Percentiles rank a stretch among this genome's conserved stretches.
Evolutionary conservation across 1,284 basidiomycete genomes (phyloP).

Genomic region (Sphaerobolus stellatus): DNA sequence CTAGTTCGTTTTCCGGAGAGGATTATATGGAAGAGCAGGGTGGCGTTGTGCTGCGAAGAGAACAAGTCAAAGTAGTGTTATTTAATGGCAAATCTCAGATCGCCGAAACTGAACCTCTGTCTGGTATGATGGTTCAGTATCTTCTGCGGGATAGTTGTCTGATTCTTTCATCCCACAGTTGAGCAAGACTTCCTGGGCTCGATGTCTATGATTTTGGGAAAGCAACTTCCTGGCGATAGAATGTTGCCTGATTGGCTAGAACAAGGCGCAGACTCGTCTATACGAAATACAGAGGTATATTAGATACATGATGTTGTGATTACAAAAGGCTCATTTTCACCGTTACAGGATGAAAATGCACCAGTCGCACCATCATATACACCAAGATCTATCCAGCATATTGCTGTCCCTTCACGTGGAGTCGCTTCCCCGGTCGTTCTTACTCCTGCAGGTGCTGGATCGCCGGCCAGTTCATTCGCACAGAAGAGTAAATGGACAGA

Average conservation of each 20-base stretch:
- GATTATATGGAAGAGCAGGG: constrained; percentile 36
- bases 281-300: constrained; percentile 34
- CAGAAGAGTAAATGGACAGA: constrained; percentile 13
- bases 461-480: constrained; percentile 11
- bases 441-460: constrained; percentile 7
- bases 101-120: constrained; percentile 33
- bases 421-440: constrained; percentile 6
- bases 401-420: constrained; percentile 8
- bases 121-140: neutral
- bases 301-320: neutral
- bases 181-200: constrained; percentile 12
- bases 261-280: constrained; percentile 53
- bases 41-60: constrained; percentile 76
- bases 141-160: constrained; percentile 13
- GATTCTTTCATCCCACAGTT: too few relatives aligned
- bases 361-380: neutral
- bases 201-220: constrained; percentile 2
- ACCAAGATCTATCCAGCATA: constrained; percentile 2
- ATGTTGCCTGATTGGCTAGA: constrained; percentile 61
- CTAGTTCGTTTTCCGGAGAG: constrained; percentile 31
- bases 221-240: constrained; percentile 2
- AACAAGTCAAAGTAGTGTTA: constrained; percentile 78
- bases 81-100: constrained; percentile 68
- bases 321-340: neutral
- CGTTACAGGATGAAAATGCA: constrained; percentile 6